Evolutionary conservation across 495 filamentous ascomycete species (phyloP), one percentile per base, ranked within the genome.

Genomic region (Hypoxylon cercidicola): DNA sequence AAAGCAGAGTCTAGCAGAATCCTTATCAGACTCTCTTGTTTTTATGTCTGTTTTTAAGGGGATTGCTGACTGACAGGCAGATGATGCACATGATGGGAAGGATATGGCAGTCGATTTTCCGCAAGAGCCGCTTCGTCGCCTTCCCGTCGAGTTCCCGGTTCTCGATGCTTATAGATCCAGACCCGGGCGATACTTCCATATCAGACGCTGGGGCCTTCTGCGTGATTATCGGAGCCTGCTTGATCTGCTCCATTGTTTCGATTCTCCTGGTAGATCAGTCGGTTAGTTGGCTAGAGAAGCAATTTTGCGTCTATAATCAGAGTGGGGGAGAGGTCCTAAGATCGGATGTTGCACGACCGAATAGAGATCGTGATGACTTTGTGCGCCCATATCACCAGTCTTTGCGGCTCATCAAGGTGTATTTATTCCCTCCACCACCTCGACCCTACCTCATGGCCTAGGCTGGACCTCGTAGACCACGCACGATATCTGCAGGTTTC

Each of bases 81-180:
- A 84, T 75, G 4, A 82, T 52, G 12, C 79, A 75, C 68, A 84
- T 68, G 59, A 82, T 79, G 2, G 82, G 82, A 18, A 85, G 72
- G 28, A 84, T 64, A 62, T 81, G 74, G 62, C 73, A 72, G 69
- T 85, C 81, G 40, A 83, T 54, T 62, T 81, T 81, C 54, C 80
- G 73, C 4, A 85, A 57, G 1, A 84, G 74, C 34, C 70, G 72
- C 63, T 77, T 81, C 70, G 44, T 62, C 3, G 50, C 43, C 45
- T 50, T 55, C 16, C 5, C 34, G 34, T 62, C 59, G 10, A 55
- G 49, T 12, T 40, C 51, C 25, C 13, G 51, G 16, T 8, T 3
- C 13, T 48, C 32, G 13, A 16, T 15, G 7, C n/a, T 19, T 13
- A 15, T 23, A 19, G 58, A 47, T 54, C 9, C n/a, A 41, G 50